Evolutionary conservation across 164 flowering plant species (phyloP).

Genomic region (Vitis labrusca): DNA sequence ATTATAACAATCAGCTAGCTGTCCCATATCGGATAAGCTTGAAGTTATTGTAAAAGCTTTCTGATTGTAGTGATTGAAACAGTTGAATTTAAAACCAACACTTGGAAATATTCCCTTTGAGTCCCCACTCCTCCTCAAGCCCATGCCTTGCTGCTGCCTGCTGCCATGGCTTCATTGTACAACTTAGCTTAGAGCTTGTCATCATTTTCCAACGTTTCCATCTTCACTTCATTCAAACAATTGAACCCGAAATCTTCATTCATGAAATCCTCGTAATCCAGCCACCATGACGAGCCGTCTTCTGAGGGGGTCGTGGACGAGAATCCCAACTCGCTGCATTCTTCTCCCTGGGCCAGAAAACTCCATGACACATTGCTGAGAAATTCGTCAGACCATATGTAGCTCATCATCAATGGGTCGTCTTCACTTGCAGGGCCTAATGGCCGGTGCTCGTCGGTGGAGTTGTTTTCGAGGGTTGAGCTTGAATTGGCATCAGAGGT

Average conservation of each 20-base stretch:
- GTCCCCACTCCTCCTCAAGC: too few relatives aligned
- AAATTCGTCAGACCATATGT: constrained; percentile 9
- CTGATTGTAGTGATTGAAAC: too few relatives aligned
- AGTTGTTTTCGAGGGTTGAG: constrained; percentile 35
- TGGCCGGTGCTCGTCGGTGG: constrained; percentile 19
- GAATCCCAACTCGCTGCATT: constrained; percentile 6
- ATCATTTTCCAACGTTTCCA: constrained; percentile 10
- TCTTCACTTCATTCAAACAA: constrained; percentile 28
- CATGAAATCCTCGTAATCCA: constrained; percentile 49
- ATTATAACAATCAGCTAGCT: neutral
- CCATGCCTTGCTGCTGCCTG: too few relatives aligned
- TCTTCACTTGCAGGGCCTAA: constrained; percentile 19
- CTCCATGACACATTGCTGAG: constrained; percentile 35
- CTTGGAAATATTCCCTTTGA: too few relatives aligned
- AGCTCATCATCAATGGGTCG: constrained; percentile 36
- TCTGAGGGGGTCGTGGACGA: constrained; percentile 34
- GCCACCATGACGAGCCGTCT: constrained; percentile 35
- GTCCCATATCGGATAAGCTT: constrained; percentile 2
- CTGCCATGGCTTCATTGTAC: too few relatives aligned
- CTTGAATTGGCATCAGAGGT: constrained; percentile 4
- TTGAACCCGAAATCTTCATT: constrained; percentile 44
- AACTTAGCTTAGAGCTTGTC: neutral
- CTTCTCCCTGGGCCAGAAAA: constrained; percentile 26
- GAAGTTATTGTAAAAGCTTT: too few relatives aligned
- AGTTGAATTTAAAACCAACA: too few relatives aligned